phyloP scores from a whole-genome alignment of 768 basidiomycete species.

The Pisolithus albus region DNA sequence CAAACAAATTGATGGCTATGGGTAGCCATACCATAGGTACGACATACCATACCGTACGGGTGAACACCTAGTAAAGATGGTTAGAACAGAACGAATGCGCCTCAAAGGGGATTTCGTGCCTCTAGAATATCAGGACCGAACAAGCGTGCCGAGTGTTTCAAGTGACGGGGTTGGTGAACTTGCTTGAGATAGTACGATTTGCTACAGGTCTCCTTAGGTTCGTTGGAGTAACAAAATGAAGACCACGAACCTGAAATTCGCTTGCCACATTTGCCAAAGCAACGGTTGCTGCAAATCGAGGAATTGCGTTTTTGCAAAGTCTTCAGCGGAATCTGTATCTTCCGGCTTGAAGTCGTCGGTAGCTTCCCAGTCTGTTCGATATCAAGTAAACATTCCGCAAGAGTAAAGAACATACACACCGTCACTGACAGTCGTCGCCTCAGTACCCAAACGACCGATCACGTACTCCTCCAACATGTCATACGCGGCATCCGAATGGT shows the following conservation, averaged over 20 bases:
- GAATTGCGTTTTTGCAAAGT: slow-evolving; percentile 87
- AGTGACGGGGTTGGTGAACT: slow-evolving; percentile 92
- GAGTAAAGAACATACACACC: slow-evolving; percentile 38
- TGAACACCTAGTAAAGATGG: slow-evolving; percentile 49
- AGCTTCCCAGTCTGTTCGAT: slow-evolving; percentile 72
- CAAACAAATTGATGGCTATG: slow-evolving; percentile 70
- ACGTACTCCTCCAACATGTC: slow-evolving; percentile 85
- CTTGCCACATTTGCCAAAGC: slow-evolving; percentile 78
- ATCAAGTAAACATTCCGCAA: neutral
- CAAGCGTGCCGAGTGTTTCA: slow-evolving; percentile 75
- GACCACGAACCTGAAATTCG: slow-evolving; percentile 67
- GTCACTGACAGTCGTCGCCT: slow-evolving; percentile 69
- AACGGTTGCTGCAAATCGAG: slow-evolving; percentile 84
- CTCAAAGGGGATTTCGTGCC: slow-evolving; percentile 32
- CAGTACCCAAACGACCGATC: slow-evolving; percentile 75
- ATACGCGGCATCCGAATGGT: slow-evolving; percentile 87
- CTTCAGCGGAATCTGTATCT: slow-evolving; percentile 71
- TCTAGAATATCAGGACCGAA: slow-evolving; percentile 82
- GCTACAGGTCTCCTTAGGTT: slow-evolving; percentile 30
- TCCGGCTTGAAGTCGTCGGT: slow-evolving; percentile 89
- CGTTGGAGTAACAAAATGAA: neutral
- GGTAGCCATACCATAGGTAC: slow-evolving; percentile 91
- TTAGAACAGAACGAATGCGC: neutral
- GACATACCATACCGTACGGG: slow-evolving; percentile 88
- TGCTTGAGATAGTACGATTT: slow-evolving; percentile 96